Base-by-base conservation (phyloP, 2,329 filamentous ascomycete genomes). In the Alternaria atra region DNA sequence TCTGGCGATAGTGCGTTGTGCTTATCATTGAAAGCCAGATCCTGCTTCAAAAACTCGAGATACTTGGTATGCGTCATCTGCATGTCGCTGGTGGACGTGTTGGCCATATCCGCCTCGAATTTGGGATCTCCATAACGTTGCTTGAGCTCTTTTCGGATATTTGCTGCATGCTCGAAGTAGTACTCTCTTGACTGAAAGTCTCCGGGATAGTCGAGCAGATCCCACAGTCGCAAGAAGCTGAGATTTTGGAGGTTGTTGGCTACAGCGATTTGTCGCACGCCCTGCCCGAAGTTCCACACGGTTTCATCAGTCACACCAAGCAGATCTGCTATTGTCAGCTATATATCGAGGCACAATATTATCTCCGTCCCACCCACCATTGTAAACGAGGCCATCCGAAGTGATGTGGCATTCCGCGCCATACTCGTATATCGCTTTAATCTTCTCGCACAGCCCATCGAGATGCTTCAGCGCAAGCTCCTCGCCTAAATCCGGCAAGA, bases 331-430 rank as follows among this genome's bases (percentile, higher is more conserved):
- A 20, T 3, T 7, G 10, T 62, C 13, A 63, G 50, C 25, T 13
- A 42, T 13, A 20, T 27, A 40, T 5, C 17, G 13, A 12, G 37
- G 12, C 20, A 20, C 5, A 2, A 29, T 13, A 6, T 13, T 8
- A 4, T 20, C 25, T 25, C 20, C 20, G 12, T 42, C 20, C 34
- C 7, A 30, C 29, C 5, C 62, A 78, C 76, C 75, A 58, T 79
- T 79, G 55, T 77, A 83, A 2, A 82, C 77, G 2, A 82, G 71
- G 0, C 81, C 81, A 55, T 83, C 81, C 0, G 81, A 81, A 32
- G 75, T 77, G 39, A 83, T 81, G 55, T 77, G 73, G 2, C 82
- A 69, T 39, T 80, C 70, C 3, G 80, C 80, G 5, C 80, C 81
- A 15, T 75, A 77, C 10, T 70, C 61, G 57, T 83, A 83, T 2